phyloP scores from a whole-genome alignment of 352 stramenopile genomes.

The Phytophthora sojae region DNA sequence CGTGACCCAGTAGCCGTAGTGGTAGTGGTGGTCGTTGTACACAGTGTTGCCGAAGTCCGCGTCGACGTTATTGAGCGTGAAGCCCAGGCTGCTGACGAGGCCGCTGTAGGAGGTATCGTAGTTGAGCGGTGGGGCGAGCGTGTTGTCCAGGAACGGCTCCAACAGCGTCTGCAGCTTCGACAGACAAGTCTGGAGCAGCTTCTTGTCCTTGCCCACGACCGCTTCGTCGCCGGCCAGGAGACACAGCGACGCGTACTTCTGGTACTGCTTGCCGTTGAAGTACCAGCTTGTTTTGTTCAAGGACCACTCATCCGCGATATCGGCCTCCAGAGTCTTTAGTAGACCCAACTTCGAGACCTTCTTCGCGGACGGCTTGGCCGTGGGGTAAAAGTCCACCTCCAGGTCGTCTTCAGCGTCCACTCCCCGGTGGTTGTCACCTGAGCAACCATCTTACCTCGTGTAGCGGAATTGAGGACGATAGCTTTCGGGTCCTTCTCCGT shows the following conservation, averaged over 20 bases:
- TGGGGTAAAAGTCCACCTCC: conserved; percentile 59
- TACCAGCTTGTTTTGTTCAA: conserved; percentile 64
- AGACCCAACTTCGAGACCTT: conserved; percentile 43
- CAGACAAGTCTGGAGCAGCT: conserved; percentile 50
- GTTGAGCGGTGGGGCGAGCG: conserved; percentile 46
- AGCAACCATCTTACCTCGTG: conserved; percentile 58
- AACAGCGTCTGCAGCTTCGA: conserved; percentile 63
- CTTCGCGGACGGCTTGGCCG: conserved; percentile 33
- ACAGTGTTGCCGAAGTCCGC: conserved; percentile 77
- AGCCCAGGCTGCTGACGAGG: conserved; percentile 49
- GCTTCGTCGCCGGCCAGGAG: conserved; percentile 57
- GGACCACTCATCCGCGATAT: conserved; percentile 59
- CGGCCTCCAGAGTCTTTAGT: conserved; percentile 44
- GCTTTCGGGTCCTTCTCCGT: conserved; percentile 22
- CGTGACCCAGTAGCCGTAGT: conserved; percentile 81
- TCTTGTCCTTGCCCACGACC: conserved; percentile 57
- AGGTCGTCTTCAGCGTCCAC: conserved; percentile 55
- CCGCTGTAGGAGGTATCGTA: conserved; percentile 75
- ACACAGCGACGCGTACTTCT: conserved; percentile 84
- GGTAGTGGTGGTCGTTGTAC: conserved; percentile 89
- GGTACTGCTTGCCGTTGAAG: conserved; percentile 75
- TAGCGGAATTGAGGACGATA: conserved; percentile 58
- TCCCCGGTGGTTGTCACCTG: conserved; percentile 36
- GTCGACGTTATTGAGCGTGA: conserved; percentile 56
- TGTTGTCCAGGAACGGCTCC: conserved; percentile 66